These are phyloP conservation scores for Oryza coarctata DNA, from an alignment of 176 grass and related monocot genomes.

Conservation along the genomic window DNA sequence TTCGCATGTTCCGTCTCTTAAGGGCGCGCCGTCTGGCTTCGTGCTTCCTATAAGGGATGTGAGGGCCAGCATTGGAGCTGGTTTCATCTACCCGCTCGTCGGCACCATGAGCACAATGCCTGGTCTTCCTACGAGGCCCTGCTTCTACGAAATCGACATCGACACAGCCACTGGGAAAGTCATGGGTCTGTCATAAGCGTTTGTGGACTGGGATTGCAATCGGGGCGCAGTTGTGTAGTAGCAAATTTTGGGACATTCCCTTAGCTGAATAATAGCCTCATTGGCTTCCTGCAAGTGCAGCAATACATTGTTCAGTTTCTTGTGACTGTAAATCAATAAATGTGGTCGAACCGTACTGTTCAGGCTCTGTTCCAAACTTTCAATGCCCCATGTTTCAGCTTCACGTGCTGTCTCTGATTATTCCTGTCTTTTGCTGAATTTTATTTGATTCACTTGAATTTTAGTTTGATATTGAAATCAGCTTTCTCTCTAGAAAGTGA, in stretches of 20 bases:
- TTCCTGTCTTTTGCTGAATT: not conserved
- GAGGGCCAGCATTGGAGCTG: slow-evolving; percentile 85
- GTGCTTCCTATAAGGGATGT: slow-evolving; percentile 88
- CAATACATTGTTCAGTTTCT: not conserved
- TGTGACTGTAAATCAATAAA: slow-evolving; percentile 22
- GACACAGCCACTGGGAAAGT: slow-evolving; percentile 73
- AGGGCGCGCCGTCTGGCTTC: slow-evolving; percentile 64
- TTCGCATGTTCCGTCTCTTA: slow-evolving; percentile 75
- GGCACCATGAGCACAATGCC: slow-evolving; percentile 98
- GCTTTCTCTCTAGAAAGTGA: no score
- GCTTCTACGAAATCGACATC: slow-evolving; percentile 90
- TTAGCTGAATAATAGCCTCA: slow-evolving; percentile 19
- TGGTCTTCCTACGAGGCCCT: slow-evolving; percentile 89
- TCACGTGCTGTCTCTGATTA: not conserved
- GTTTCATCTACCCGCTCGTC: slow-evolving; percentile 92
- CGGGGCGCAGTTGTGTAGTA: not conserved
- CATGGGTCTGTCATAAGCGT: slow-evolving; percentile 63
- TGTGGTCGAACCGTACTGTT: slow-evolving; percentile 14
- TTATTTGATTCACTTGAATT: not conserved
- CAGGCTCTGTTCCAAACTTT: not conserved
- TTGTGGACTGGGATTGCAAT: not conserved
- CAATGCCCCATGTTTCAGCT: not conserved
- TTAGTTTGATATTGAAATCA: no score
- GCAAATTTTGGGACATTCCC: slow-evolving; percentile 15
- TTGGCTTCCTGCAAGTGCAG: slow-evolving; percentile 8